phyloP scores from a whole-genome alignment of 83 land plant species.

The Diphasiastrum complanatum region DNA sequence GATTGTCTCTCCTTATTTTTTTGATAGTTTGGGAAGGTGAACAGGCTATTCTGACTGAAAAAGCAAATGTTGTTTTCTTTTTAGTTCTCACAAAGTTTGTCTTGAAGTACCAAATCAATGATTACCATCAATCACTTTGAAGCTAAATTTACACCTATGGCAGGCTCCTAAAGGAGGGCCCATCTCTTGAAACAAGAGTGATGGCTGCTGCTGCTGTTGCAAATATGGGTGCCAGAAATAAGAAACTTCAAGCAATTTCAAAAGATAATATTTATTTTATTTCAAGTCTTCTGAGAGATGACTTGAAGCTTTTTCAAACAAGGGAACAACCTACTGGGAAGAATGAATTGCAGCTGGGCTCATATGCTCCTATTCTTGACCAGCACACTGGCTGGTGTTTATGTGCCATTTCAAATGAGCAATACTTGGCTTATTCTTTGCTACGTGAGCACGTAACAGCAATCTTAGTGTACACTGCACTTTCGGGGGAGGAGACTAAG shows the following conservation, averaged over 20 bases:
- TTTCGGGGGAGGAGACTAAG: slow-evolving; percentile 19
- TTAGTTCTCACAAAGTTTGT: no score
- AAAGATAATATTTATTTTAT: slow-evolving; percentile 9
- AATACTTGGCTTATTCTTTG: not conserved
- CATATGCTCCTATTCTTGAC: not conserved
- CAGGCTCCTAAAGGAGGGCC: slow-evolving; percentile 22
- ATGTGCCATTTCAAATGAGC: not conserved
- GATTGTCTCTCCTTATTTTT: no score
- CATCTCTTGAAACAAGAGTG: slow-evolving; percentile 11
- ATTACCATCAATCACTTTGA: no score
- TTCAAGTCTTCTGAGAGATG: slow-evolving; percentile 13
- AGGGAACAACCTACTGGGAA: not conserved
- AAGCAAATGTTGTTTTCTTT: no score
- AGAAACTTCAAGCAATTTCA: slow-evolving; percentile 18
- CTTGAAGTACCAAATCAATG: not conserved
- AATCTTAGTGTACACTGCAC: slow-evolving; percentile 19
- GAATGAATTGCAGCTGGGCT: not conserved
- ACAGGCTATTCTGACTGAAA: no score
- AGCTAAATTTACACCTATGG: not conserved
- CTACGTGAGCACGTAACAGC: slow-evolving; percentile 25
- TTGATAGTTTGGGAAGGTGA: no score
- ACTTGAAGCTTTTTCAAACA: not conserved
- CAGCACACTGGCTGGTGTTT: not conserved
- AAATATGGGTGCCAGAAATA: slow-evolving; percentile 21
- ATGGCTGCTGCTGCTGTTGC: slow-evolving; percentile 19